Conservation (phyloP, 164 flowering plant genomes). For the Magnolia kwangsiensis region DNA sequence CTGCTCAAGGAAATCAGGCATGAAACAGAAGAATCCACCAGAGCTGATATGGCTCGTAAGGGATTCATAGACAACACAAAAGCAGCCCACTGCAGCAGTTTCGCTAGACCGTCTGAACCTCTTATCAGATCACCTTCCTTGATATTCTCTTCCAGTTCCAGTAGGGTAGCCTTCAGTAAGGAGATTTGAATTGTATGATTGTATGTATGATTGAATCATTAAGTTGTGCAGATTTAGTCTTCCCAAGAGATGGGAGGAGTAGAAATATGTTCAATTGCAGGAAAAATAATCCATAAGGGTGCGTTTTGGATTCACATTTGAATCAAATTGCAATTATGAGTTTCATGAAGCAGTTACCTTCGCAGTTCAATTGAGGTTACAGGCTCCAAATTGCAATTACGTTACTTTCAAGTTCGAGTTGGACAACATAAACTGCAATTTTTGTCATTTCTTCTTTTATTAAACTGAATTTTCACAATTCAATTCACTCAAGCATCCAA, state of each 20-base stretch:
- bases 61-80: slow-evolving; percentile 21
- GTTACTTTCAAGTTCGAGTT: neutral
- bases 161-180: neutral
- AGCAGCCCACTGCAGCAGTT: slow-evolving; percentile 46
- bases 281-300: neutral
- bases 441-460: neutral
- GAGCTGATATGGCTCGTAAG: slow-evolving; percentile 19
- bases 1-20: slow-evolving; percentile 51
- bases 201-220: neutral
- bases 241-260: neutral
- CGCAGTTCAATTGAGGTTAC: too few relatives aligned
- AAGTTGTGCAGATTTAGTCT: neutral
- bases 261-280: neutral
- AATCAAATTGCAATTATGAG: too few relatives aligned
- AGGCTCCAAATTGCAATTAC: neutral
- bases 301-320: neutral
- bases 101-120: slow-evolving; percentile 50
- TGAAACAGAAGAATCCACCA: slow-evolving; percentile 37
- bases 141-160: slow-evolving; percentile 11
- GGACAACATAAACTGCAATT: neutral
- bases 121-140: slow-evolving; percentile 35
- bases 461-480: neutral
- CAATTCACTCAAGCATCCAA: too few relatives aligned
- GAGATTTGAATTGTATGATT: neutral
- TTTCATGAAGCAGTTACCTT: too few relatives aligned